Evolutionary conservation across 2,329 filamentous ascomycete genomes (phyloP).

Genomic region (Aspergillaceae sp.): DNA sequence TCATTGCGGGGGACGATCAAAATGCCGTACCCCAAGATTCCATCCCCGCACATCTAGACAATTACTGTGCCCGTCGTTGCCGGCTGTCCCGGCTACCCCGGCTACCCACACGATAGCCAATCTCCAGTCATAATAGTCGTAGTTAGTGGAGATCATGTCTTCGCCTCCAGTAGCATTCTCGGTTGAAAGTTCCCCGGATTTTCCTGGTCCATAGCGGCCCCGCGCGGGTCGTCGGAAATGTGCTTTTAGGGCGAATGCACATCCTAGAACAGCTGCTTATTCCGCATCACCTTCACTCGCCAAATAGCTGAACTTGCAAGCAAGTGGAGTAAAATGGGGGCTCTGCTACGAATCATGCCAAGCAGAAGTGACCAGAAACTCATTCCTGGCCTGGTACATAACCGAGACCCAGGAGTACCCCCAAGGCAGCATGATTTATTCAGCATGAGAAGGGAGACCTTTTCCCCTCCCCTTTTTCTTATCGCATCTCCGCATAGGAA

Average conservation of each 20-base stretch:
- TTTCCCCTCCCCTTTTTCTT: no score
- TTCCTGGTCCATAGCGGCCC: neutral
- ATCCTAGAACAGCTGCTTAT: neutral
- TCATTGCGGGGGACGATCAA: no score
- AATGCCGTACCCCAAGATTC: no score
- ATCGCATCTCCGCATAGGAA: neutral
- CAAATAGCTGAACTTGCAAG: neutral
- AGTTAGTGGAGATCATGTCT: no score
- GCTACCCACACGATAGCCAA: no score
- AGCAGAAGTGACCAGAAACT: neutral
- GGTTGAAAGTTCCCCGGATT: neutral
- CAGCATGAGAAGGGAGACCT: no score
- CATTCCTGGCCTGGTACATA: neutral
- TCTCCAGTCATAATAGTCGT: no score
- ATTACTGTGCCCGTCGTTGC: no score
- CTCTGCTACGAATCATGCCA: neutral
- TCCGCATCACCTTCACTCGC: neutral
- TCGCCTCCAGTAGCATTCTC: no score
- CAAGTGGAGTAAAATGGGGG: neutral
- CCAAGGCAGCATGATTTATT: no score
- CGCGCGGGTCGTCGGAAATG: neutral
- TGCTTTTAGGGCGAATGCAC: neutral
- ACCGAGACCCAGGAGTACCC: neutral
- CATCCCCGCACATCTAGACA: no score
- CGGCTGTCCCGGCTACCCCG: no score